Percentiles rank a stretch among this genome's conserved stretches.
Evolutionary conservation across 805 yeast genomes (phyloP).

Genomic region (Cephaloascus albidus): DNA sequence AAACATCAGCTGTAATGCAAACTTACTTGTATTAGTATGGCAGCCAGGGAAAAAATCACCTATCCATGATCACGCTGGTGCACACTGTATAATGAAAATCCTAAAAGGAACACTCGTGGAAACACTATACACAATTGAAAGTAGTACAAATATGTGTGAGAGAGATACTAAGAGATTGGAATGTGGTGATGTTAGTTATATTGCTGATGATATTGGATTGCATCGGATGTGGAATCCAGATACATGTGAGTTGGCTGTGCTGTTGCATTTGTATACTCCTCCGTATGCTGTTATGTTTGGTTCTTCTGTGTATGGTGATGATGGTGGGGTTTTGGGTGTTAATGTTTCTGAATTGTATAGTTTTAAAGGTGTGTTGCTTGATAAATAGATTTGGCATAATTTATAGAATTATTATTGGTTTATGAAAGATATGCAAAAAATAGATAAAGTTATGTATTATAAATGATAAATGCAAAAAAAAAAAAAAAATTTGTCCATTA

Average conservation of each 20-base stretch:
- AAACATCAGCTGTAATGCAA: constrained; percentile 63
- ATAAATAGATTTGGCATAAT: constrained; percentile 1
- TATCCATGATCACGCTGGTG: constrained; percentile 69
- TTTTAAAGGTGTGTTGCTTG: constrained; percentile 42
- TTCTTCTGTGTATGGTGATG: constrained; percentile 36
- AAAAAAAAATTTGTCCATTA: too few species aligned
- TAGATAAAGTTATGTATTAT: too few species aligned
- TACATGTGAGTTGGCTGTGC: constrained; percentile 36
- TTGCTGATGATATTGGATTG: constrained; percentile 55
- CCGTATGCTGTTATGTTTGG: constrained; percentile 62
- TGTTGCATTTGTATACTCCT: constrained; percentile 68
- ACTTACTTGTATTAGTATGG: constrained; percentile 62
- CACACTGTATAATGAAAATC: constrained; percentile 70
- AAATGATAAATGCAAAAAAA: too few species aligned
- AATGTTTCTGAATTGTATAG: constrained; percentile 52
- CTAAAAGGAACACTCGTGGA: constrained; percentile 52
- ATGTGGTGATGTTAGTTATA: constrained; percentile 49
- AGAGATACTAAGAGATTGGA: constrained; percentile 18
- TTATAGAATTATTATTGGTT: too few species aligned
- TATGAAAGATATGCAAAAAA: too few species aligned
- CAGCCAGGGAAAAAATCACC: constrained; percentile 53
- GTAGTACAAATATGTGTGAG: constrained; percentile 8
- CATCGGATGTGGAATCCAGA: constrained; percentile 51
- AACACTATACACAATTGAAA: constrained; percentile 29
- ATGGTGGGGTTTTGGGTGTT: constrained; percentile 44